These are phyloP conservation scores for Erodium texanum DNA, from an alignment of 441 rosid genomes.

Conservation along the genomic window DNA sequence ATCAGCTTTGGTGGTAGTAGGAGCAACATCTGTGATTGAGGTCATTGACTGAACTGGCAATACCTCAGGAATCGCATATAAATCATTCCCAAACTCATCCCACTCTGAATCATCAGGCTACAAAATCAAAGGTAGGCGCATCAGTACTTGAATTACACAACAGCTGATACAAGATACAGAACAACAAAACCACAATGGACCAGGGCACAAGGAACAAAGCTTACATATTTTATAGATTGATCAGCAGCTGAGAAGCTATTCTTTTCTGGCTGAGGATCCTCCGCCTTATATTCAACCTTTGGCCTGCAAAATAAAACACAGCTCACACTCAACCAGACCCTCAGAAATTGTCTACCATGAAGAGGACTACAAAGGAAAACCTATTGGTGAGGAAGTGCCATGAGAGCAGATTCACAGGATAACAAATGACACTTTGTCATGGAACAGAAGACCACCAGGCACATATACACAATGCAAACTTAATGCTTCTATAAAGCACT, in stretches of 20 bases:
- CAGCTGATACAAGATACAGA: background rate
- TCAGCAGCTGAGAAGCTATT: constrained; percentile 39
- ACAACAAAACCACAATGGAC: background rate
- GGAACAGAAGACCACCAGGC: background rate
- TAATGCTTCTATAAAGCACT: background rate
- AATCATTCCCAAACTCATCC: constrained; percentile 97
- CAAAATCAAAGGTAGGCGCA: constrained; percentile 15
- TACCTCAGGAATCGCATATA: constrained; percentile 78
- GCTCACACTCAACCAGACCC: constrained; percentile 24
- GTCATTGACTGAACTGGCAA: constrained; percentile 42
- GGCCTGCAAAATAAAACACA: constrained; percentile 45
- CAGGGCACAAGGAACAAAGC: constrained; percentile 15
- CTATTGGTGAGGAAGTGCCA: background rate
- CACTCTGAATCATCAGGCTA: constrained; percentile 75
- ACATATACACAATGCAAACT: background rate
- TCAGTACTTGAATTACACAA: background rate
- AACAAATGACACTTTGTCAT: background rate
- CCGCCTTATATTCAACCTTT: constrained; percentile 43
- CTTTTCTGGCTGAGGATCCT: constrained; percentile 41
- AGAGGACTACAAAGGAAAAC: constrained; percentile 4
- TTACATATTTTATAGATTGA: constrained; percentile 56
- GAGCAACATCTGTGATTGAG: constrained; percentile 36
- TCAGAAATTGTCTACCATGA: constrained; percentile 14
- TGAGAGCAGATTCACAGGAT: background rate
- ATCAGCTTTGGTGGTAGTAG: constrained; percentile 67